Evolutionary conservation across 1,284 basidiomycete species (phyloP).

Genomic region (Cryptococcus deneoformans): DNA sequence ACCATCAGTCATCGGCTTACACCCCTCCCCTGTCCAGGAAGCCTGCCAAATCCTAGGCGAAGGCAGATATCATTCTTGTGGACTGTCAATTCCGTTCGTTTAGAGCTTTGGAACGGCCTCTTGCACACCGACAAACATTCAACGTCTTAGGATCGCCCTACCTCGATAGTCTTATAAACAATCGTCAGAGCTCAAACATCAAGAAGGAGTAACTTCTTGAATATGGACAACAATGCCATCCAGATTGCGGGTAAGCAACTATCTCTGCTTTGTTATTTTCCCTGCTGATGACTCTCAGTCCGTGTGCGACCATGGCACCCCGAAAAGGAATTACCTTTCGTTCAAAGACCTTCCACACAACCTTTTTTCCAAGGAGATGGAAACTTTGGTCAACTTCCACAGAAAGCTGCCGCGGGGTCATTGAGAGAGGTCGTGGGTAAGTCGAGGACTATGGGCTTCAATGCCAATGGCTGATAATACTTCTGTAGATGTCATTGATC

Average conservation of each 20-base stretch:
- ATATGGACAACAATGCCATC: constrained; percentile 44
- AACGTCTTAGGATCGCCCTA: no score
- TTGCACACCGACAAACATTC: no score
- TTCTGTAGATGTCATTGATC: constrained; percentile 51
- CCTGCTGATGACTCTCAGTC: constrained; percentile 55
- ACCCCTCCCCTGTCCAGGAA: no score
- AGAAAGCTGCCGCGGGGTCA: constrained; percentile 34
- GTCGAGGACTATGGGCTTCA: constrained; percentile 13
- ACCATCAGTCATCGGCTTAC: no score
- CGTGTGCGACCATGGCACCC: constrained; percentile 82
- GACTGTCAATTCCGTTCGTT: no score
- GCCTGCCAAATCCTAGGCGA: no score
- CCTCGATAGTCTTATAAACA: no score
- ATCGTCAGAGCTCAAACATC: no score
- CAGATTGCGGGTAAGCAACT: constrained; percentile 32
- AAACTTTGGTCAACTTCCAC: constrained; percentile 57
- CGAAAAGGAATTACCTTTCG: constrained; percentile 72
- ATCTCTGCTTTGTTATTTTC: neutral
- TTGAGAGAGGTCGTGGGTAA: constrained; percentile 48
- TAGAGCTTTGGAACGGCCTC: no score
- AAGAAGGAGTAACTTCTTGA: neutral
- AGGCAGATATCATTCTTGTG: no score
- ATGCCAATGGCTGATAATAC: neutral
- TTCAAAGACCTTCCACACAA: constrained; percentile 59
- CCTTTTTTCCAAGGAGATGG: constrained; percentile 76